Base-by-base conservation (phyloP, 208 protist species). In the Acanthamoeba rhysodes region DNA sequence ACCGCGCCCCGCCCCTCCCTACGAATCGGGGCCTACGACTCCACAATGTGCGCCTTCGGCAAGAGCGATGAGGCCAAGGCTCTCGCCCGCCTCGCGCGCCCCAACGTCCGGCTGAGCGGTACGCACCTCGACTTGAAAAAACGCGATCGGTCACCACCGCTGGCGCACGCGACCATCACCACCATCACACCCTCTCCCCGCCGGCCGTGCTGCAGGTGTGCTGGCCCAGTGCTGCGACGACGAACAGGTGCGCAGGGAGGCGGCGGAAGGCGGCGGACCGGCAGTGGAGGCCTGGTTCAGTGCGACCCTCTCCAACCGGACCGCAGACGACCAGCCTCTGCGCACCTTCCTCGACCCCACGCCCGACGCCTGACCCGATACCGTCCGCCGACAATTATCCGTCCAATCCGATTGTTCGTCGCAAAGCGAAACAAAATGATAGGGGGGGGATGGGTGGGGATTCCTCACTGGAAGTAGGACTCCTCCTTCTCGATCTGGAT, bases 401-500 rank as follows among this genome's bases (percentile, higher is more conserved):
- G n/a, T n/a, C n/a, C n/a, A n/a, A n/a, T n/a, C n/a, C n/a, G n/a
- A n/a, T n/a, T n/a, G n/a, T n/a, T n/a, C n/a, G n/a, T n/a, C n/a
- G n/a, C n/a, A n/a, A n/a, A n/a, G n/a, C n/a, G n/a, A n/a, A n/a
- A n/a, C n/a, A n/a, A n/a, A n/a, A n/a, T n/a, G n/a, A n/a, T n/a
- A n/a, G n/a, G n/a, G n/a, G n/a, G n/a, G n/a, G n/a, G n/a, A n/a
- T n/a, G n/a, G n/a, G n/a, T n/a, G n/a, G n/a, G n/a, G n/a, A n/a
- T n/a, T n/a, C n/a, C n/a, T 48, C 41, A 48, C 0, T 82, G 72
- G 72, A 82, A 82, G 41, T 82, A 82, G 27, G 72, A 41, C 27
- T 93, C 87, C 53, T 93, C 87, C 41, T 93, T 93, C 41, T 93
- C 87, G 24, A 93, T 55, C 64, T 93, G 87, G 27, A 93, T 55